These are phyloP conservation scores for Colletotrichum sp. DNA, from an alignment of 2,329 filamentous ascomycete genomes.

Conservation along the genomic window DNA sequence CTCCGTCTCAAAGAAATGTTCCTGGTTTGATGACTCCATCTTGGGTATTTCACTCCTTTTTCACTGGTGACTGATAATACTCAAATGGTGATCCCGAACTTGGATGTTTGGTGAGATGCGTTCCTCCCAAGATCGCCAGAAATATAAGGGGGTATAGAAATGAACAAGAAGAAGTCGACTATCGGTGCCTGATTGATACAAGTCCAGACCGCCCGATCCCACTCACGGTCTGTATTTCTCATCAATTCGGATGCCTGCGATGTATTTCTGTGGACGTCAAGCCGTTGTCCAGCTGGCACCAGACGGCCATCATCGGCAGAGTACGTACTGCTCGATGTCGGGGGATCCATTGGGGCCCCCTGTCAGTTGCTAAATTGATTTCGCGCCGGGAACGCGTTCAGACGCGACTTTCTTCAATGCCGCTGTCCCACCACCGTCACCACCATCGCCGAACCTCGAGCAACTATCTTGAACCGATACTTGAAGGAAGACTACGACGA, in stretches of 20 bases:
- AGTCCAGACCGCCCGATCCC: not conserved
- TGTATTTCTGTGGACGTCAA: not conserved
- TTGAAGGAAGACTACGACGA: not conserved
- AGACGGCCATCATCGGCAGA: not conserved
- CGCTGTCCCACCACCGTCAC: not conserved
- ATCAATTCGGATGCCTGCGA: constrained; percentile 18
- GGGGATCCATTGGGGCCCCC: not conserved
- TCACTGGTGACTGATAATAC: not conserved
- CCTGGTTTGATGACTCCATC: constrained; percentile 74
- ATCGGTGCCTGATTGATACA: not conserved
- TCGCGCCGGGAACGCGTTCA: constrained; percentile 38
- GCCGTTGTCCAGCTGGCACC: not conserved
- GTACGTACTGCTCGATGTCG: not conserved
- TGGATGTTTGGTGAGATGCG: not conserved
- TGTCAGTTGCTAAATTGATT: constrained; percentile 31
- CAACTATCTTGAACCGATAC: constrained; percentile 1
- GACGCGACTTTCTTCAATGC: constrained; percentile 39
- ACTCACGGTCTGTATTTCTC: constrained; percentile 11
- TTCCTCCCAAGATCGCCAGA: not conserved
- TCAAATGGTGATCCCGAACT: not conserved
- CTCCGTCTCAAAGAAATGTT: constrained; percentile 94
- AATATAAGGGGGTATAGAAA: not conserved
- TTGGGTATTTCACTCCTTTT: constrained; percentile 38
- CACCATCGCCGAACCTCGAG: not conserved
- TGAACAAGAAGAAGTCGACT: not conserved